Base-by-base conservation (phyloP, 1,139 yeast species). In the Blastobotrys petasosporus region DNA sequence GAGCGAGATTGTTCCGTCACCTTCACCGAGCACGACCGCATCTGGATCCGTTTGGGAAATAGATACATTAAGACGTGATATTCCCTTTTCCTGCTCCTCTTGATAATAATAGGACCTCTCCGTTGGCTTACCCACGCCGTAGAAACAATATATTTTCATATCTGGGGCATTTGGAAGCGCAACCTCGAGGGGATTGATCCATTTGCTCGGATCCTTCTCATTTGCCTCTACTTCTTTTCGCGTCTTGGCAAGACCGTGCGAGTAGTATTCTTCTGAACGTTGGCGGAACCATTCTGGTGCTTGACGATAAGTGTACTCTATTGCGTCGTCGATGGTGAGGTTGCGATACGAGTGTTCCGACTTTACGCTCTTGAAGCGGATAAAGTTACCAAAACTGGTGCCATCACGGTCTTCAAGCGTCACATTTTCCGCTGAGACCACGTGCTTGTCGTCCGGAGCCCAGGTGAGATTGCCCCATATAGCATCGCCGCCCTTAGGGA, bases 121-220 rank as follows among this genome's bases (percentile, higher is more conserved):
- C 0, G 98, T 90, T 11, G 95, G 94, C 54, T 87, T 90, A 4
- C 97, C 96, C 10, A 88, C 90, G 2, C 98, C 98, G 59, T 92
- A 94, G 62, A 94, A 82, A 59, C 97, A 87, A 65, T 73, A 92
- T 7, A 88, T 72, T 57, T 86, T 85, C 83, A 94, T 71, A 60
- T 86, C 86, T 2, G 98, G 98, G 0, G 98, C 98, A 60, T 83
- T 71, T 1, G 98, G 98, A 43, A 92, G 73, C 1, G 92, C 77
- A 0, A 81, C 96, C 62, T 92, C 98, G 47, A 94, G 69, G 2
- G 98, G 98, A 61, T 92, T 92, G 32, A 81, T 68, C 98, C 98
- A 92, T 63, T 85, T 88, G 45, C 77, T 72, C 53, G 80, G 90
- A 57, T 77, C 76, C 15, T 78, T 69, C 51, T 85, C 80, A 60